These are phyloP conservation scores for Penicillium corylophilum DNA, from an alignment of 2,329 filamentous ascomycete genomes.

Conservation along the genomic window DNA sequence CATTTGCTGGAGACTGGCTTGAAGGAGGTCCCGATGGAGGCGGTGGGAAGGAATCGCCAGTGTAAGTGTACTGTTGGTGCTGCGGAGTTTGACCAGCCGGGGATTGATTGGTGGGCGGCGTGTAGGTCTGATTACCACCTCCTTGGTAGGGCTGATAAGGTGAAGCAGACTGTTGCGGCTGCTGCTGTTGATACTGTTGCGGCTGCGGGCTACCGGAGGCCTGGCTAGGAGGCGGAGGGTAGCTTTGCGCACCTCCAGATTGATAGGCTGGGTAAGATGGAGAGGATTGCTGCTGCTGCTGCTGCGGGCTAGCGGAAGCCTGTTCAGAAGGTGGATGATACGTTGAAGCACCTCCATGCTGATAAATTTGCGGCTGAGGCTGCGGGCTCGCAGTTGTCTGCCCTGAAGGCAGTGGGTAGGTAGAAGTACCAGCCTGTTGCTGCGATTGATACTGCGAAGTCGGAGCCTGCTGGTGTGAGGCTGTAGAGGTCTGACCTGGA, in stretches of 20 bases:
- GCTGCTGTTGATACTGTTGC: slow-evolving; percentile 12
- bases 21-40: slow-evolving; percentile 39
- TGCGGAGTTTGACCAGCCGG: background rate
- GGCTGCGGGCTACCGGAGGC: slow-evolving; percentile 1
- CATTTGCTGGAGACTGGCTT: slow-evolving; percentile 17
- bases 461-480: slow-evolving; percentile 6
- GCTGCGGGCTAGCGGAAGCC: slow-evolving; percentile 4
- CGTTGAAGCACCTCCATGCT: slow-evolving; percentile 1
- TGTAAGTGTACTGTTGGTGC: slow-evolving; percentile 26
- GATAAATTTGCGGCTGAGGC: slow-evolving; percentile 10
- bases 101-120: slow-evolving; percentile 7
- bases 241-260: background rate
- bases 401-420: slow-evolving; percentile 6
- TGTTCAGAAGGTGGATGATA: slow-evolving; percentile 7
- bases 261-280: slow-evolving; percentile 8
- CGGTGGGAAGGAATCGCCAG: slow-evolving; percentile 39
- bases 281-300: slow-evolving; percentile 9
- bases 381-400: slow-evolving; percentile 10
- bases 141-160: slow-evolving; percentile 9
- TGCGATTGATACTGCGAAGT: slow-evolving; percentile 13
- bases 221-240: slow-evolving; percentile 8
- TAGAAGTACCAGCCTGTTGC: slow-evolving; percentile 10
- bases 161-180: slow-evolving; percentile 1
- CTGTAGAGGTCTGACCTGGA: slow-evolving; percentile 10
- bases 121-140: slow-evolving; percentile 1